Evolutionary conservation across 805 yeast genomes (phyloP).

Genomic region (Candida vaughaniae): DNA sequence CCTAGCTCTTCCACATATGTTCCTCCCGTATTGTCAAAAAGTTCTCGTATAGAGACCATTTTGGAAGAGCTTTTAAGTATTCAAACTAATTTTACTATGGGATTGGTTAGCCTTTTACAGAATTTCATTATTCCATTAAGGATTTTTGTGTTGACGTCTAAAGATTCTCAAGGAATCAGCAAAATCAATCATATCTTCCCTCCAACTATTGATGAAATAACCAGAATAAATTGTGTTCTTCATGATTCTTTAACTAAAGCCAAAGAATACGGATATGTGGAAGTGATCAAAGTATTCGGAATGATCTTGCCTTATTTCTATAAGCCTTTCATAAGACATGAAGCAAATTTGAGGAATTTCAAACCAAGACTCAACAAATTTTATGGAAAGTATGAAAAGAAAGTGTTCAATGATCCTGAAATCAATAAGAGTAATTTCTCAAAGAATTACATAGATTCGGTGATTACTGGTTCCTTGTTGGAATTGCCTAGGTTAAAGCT

Average conservation of each 20-base stretch:
- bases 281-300: constrained; percentile 77
- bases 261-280: constrained; percentile 65
- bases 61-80: constrained; percentile 65
- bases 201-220: constrained; percentile 92
- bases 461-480: constrained; percentile 62
- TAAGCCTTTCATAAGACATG: constrained; percentile 90
- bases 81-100: constrained; percentile 73
- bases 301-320: constrained; percentile 85
- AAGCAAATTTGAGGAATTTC: constrained; percentile 81
- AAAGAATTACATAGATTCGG: constrained; percentile 32
- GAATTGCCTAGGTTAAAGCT: constrained; percentile 72
- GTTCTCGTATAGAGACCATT: constrained; percentile 46
- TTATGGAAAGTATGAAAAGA: constrained; percentile 24
- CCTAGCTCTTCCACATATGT: constrained; percentile 38
- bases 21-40: constrained; percentile 15
- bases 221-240: constrained; percentile 83
- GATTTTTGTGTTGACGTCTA: constrained; percentile 58
- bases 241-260: constrained; percentile 74
- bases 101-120: constrained; percentile 72
- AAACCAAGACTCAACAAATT: constrained; percentile 49
- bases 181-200: constrained; percentile 81
- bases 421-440: constrained; percentile 32
- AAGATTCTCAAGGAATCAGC: constrained; percentile 55
- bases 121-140: constrained; percentile 78
- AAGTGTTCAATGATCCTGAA: constrained; percentile 25